These are phyloP conservation scores for Leccinum olivaceopallidum DNA, from an alignment of 768 basidiomycete genomes.

Conservation along the genomic window DNA sequence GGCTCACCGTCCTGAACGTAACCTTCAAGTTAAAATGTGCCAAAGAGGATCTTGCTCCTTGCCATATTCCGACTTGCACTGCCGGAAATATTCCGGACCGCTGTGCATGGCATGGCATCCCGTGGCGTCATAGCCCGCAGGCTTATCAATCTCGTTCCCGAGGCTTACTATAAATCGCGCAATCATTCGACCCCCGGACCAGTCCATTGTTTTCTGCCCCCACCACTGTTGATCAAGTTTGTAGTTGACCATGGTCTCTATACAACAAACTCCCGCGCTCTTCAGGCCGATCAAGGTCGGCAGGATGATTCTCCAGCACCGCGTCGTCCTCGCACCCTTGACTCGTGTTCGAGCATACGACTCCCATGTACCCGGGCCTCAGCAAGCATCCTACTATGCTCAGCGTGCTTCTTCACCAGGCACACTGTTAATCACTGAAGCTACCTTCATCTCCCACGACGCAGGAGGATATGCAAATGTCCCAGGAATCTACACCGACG, in stretches of 20 bases:
- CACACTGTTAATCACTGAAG: slow-evolving; percentile 18
- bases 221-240: background rate
- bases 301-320: slow-evolving; percentile 41
- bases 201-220: background rate
- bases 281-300: slow-evolving; percentile 51
- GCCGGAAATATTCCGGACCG: no score
- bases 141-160: no score
- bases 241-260: background rate
- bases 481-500: slow-evolving; percentile 26
- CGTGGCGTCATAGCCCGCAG: no score
- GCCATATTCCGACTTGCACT: no score
- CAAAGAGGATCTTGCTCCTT: no score
- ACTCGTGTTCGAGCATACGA: slow-evolving; percentile 45
- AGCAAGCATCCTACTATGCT: slow-evolving; percentile 44
- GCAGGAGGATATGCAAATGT: background rate
- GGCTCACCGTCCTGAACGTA: no score
- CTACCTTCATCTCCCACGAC: background rate
- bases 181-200: background rate
- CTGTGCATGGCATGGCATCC: background rate
- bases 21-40: no score
- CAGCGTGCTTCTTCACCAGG: slow-evolving; percentile 50
- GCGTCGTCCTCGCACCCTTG: slow-evolving; percentile 53
- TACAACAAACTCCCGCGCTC: slow-evolving; percentile 25
- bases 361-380: slow-evolving; percentile 36
- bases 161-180: background rate